phyloP scores from a whole-genome alignment of 1,284 basidiomycete species.

The Microbotryum saponariae region DNA sequence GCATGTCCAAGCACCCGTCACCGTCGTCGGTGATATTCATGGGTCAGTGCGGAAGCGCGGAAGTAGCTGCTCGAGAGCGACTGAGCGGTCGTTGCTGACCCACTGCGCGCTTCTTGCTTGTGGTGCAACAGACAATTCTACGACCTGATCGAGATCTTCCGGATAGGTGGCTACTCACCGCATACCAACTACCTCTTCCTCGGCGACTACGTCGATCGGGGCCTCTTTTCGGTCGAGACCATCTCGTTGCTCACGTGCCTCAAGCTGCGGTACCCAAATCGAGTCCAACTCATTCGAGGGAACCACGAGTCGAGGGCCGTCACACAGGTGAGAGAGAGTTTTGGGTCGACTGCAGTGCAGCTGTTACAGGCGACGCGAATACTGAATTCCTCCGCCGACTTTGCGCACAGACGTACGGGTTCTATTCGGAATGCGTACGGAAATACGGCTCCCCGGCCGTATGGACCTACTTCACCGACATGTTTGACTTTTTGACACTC shows the following conservation, averaged over 20 bases:
- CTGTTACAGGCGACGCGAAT: not conserved
- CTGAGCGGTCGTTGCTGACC: too few species aligned
- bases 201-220: slow-evolving; percentile 96
- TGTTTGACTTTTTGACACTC: slow-evolving; percentile 98
- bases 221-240: slow-evolving; percentile 95
- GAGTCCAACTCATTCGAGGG: slow-evolving; percentile 92
- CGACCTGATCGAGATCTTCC: slow-evolving; percentile 97
- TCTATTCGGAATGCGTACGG: slow-evolving; percentile 95
- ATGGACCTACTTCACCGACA: slow-evolving; percentile 99
- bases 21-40: slow-evolving; percentile 98
- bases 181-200: slow-evolving; percentile 97
- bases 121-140: slow-evolving; percentile 75
- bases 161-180: slow-evolving; percentile 94
- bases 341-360: slow-evolving; percentile 17
- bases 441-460: slow-evolving; percentile 93
- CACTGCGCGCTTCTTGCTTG: too few species aligned
- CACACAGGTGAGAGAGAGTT: slow-evolving; percentile 63
- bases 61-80: too few species aligned
- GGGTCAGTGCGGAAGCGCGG: slow-evolving; percentile 56
- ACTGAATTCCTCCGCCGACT: too few species aligned
- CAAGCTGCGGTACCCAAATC: slow-evolving; percentile 92
- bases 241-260: slow-evolving; percentile 95
- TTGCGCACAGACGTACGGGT: slow-evolving; percentile 78
- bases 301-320: slow-evolving; percentile 98
- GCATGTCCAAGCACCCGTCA: slow-evolving; percentile 94